Evolutionary conservation across 805 yeast species (phyloP).

Genomic region (Wickerhamiella brachini): DNA sequence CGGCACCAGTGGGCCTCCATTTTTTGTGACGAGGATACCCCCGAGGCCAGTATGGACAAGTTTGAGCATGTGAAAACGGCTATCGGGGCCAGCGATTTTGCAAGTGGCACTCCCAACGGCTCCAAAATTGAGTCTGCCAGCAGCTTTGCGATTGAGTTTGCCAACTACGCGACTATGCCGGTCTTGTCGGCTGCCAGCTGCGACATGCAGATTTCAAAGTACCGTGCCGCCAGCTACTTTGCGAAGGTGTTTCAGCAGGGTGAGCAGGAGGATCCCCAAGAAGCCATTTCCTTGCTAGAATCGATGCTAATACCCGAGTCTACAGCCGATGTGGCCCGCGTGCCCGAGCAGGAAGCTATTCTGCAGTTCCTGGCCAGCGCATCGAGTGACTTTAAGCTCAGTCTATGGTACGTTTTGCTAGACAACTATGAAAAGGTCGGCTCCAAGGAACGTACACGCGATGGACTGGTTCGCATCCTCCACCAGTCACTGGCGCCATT

Average conservation of each 20-base stretch:
- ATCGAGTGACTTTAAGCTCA: conserved; percentile 50
- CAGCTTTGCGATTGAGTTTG: conserved; percentile 29
- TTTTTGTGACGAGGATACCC: conserved; percentile 30
- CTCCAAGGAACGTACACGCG: conserved; percentile 37
- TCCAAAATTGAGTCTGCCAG: too few relatives aligned
- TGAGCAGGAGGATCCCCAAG: conserved; percentile 6
- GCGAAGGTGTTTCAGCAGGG: conserved; percentile 31
- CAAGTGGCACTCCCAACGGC: too few relatives aligned
- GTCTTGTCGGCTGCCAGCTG: conserved; percentile 37
- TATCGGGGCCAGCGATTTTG: conserved; percentile 12
- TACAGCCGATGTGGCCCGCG: conserved; percentile 7
- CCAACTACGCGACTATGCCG: conserved; percentile 50
- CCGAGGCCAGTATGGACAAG: conserved; percentile 21
- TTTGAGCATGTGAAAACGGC: conserved; percentile 16
- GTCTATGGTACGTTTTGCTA: conserved; percentile 62
- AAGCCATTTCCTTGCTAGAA: conserved; percentile 17
- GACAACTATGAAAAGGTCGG: conserved; percentile 34
- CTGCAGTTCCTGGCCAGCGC: conserved; percentile 46
- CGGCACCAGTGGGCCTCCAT: conserved; percentile 38
- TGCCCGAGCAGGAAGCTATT: conserved; percentile 37
- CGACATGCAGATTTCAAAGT: conserved; percentile 51
- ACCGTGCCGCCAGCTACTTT: conserved; percentile 55
- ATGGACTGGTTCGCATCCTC: conserved; percentile 31
- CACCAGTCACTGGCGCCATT: conserved; percentile 31
- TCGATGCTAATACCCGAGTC: conserved; percentile 24